Evolutionary conservation across 2,329 filamentous ascomycete species (phyloP), one percentile per base, ranked within the genome.

Genomic region (Helicocarpus griseus): DNA sequence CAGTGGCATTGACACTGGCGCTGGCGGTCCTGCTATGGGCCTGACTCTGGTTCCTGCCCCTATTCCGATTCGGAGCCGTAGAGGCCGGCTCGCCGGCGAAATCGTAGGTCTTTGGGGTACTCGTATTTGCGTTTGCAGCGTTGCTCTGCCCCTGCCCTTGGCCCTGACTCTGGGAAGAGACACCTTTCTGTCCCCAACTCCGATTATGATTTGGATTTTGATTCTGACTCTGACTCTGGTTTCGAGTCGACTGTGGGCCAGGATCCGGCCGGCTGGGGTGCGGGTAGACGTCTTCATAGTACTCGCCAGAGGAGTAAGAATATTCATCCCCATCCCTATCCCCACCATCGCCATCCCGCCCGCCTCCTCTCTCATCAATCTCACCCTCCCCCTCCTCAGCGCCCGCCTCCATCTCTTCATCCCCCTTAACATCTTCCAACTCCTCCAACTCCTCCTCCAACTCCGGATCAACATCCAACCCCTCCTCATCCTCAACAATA

Each of bases 151-250:
- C 9, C 22, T 2, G 26, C 11, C 21, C 4, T 9, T 8, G 1
- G 26, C n/a, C 41, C 26, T 19, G 26, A 17, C 1, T 2, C 8
- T 5, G n/a, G 8, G n/a, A n/a, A n/a, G n/a, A n/a, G n/a, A n/a
- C n/a, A n/a, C n/a, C n/a, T n/a, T n/a, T n/a, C n/a, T n/a, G n/a
- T n/a, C n/a, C n/a, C n/a, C n/a, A n/a, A n/a, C n/a, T n/a, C n/a
- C n/a, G n/a, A 35, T 9, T 35, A 35, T 2, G 9, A 35, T 35
- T 35, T 7, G 3, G 65, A 47, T 51, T 53, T 21, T 45, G 54
- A 11, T 52, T 35, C 11, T 51, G 54, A 5, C 52, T 41, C 2
- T 58, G 57, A 36, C 57, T 47, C n/a, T 57, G 64, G 5, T 55
- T 39, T 17, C 47, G 48, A 8, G n/a, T n/a, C n/a, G n/a, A n/a